Evolutionary conservation across 1,284 basidiomycete genomes (phyloP), one percentile per base, ranked within the genome.

Genomic region (Flammula alnicola): DNA sequence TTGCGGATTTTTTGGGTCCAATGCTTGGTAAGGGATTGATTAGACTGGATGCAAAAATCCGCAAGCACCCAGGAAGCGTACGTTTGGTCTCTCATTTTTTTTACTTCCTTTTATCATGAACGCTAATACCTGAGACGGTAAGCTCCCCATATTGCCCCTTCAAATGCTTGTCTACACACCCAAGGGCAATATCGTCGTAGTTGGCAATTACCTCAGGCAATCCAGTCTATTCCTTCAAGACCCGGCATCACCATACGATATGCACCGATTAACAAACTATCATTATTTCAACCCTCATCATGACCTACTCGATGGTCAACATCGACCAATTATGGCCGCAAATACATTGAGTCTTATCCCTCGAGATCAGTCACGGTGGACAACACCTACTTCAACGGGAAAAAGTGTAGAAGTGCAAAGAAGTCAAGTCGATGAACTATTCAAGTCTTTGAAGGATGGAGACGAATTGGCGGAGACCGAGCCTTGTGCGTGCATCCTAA

Each of bases 351-450:
- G 67, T 32, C 75, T 75, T 35, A 73, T 75, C 30, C 69, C 74
- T 16, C 67, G 71, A 20, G 74, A 69, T 49, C 69, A 65, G 47
- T 68, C 69, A 31, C 75, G 81, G 52, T 92, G 87, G 87, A 75
- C 70, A 38, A 76, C 81, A 6, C 77, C 81, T 23, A 69, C 73
- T 11, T 81, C 86, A 31, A 75, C 84, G 36, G 84, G 80, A 11
- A 93, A 91, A 71, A 91, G 86, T 55, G 86, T 96, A 8, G 94
- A 98, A 66, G 85, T 97, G 38, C 93, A 97, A 69, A 79, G 93
- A 54, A 88, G 86, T 67, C 96, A 98, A 66, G 90, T 98, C 12
- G 95, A 98, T 57, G 88, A 95, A 58, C 77, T 99, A 6, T 98
- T 98, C 75, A 88, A 91, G 71, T 93, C 80, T 61, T 67, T 99